Conservation (phyloP, 176 grass and related monocot species). For the Bonia amplexicaulis region DNA sequence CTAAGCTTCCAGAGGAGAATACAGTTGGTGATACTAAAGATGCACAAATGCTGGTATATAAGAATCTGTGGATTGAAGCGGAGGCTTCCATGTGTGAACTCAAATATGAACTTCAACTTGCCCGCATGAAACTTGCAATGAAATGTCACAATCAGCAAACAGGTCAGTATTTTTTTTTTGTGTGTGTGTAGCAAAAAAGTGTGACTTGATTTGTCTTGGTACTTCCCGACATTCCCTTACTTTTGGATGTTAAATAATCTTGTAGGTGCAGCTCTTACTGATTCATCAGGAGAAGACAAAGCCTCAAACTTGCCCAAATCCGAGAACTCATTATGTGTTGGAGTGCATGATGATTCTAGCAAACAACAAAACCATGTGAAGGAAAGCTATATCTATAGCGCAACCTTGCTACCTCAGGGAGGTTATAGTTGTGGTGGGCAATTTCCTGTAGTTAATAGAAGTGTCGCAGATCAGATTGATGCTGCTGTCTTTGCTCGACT, state of each 20-base stretch:
- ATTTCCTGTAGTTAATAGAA: neutral
- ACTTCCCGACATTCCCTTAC: neutral
- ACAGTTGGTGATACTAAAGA: slow-evolving; percentile 15
- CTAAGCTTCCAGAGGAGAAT: slow-evolving; percentile 30
- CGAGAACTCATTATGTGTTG: neutral
- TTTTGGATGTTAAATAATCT: slow-evolving; percentile 4
- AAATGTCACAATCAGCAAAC: slow-evolving; percentile 11
- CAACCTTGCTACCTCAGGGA: slow-evolving; percentile 7
- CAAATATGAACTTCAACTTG: slow-evolving; percentile 65
- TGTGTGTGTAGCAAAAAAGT: neutral
- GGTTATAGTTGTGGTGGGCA: neutral
- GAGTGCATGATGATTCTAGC: neutral
- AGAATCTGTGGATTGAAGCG: slow-evolving; percentile 65
- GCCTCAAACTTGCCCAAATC: slow-evolving; percentile 6
- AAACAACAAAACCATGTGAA: slow-evolving; percentile 27
- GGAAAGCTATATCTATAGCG: neutral
- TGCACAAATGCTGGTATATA: slow-evolving; percentile 40
- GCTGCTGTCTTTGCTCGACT: slow-evolving; percentile 38
- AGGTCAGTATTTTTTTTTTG: slow-evolving; percentile 6
- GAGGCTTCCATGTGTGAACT: slow-evolving; percentile 58
- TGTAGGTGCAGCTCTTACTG: neutral
- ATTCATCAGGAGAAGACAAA: slow-evolving; percentile 2
- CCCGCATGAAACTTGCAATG: slow-evolving; percentile 6
- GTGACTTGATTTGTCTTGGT: neutral
- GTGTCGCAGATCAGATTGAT: neutral